Percentiles rank a stretch among this genome's conserved stretches.
phyloP scores from a whole-genome alignment of 2,329 filamentous ascomycete genomes.

The Chaetomium strumarium region DNA sequence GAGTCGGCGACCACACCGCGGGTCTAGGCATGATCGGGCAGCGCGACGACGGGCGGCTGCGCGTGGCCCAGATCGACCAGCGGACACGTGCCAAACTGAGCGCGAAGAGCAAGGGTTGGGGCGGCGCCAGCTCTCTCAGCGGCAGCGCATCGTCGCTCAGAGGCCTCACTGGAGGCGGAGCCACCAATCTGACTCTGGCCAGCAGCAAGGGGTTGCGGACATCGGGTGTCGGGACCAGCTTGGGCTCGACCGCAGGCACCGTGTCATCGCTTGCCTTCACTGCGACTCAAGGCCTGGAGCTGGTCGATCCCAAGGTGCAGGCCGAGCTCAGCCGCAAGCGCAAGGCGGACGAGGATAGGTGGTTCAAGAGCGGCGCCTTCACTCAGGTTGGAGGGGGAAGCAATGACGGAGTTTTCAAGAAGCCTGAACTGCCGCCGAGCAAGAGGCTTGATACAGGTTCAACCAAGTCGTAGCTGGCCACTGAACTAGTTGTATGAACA shows the following conservation, averaged over 20 bases:
- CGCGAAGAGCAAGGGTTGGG: constrained; percentile 96
- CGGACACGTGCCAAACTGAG: constrained; percentile 88
- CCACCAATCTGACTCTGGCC: constrained; percentile 61
- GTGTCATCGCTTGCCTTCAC: constrained; percentile 88
- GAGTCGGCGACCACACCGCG: constrained; percentile 74
- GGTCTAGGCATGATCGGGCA: constrained; percentile 95
- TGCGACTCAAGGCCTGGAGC: constrained; percentile 86
- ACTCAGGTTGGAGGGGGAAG: constrained; percentile 65
- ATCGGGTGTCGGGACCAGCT: constrained; percentile 70
- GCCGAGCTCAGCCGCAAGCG: constrained; percentile 84
- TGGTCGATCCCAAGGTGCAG: constrained; percentile 88
- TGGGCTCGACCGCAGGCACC: constrained; percentile 58
- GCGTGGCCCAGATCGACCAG: constrained; percentile 83
- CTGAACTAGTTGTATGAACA: background rate
- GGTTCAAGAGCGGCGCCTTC: constrained; percentile 97
- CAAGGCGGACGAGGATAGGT: constrained; percentile 89
- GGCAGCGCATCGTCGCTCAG: constrained; percentile 76
- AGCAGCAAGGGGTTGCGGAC: constrained; percentile 74
- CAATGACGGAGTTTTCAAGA: constrained; percentile 62
- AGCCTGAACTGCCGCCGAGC: constrained; percentile 64
- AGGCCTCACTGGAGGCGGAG: constrained; percentile 58
- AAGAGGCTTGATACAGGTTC: constrained; percentile 68
- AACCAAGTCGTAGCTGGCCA: constrained; percentile 36
- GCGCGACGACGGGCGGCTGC: constrained; percentile 79
- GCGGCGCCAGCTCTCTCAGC: constrained; percentile 52